Base-by-base conservation (phyloP, 2,329 filamentous ascomycete species). In the Cercospora canescens region DNA sequence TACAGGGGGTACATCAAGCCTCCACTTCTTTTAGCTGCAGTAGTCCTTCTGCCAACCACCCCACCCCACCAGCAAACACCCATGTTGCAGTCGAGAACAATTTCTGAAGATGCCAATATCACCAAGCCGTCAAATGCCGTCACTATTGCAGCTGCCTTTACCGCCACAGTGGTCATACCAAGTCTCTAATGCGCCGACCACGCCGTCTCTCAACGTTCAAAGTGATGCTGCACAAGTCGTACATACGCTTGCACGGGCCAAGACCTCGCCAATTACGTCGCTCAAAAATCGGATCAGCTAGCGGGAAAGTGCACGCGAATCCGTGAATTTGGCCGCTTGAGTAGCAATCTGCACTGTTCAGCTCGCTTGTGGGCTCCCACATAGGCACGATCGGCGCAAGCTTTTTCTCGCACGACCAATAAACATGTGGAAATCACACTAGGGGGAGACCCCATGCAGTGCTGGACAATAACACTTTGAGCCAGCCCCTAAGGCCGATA, bases 401-500 rank as follows among this genome's bases (percentile, higher is more conserved):
- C 30, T 24, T 59, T 41, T 37, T 39, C 30, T 55, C 32, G 45
- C 52, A 52, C 39, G 59, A 50, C 39, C 18, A 50, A 61, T 30
- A 30, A 28, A 12, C 28, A 45, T 37, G 30, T 37, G 57, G 18
- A 60, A 34, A 14, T n/a, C 28, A 52, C 21, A 12, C 60, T 16
- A 55, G 21, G 48, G 52, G n/a, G 48, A 32, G 28, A 37, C 16
- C 30, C 56, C 26, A 8, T 59, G 56, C 35, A 14, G 11, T n/a
- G 56, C 12, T 21, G 35, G 35, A 50, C 16, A 45, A 41, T 52
- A 34, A 11, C 26, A 18, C 50, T 45, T 34, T 32, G 28, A 28
- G 28, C 57, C 30, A 34, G 59, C n/a, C 24, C 59, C 21, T 28
- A 1, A 26, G 55, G 58, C 66, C 67, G 64, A 68, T 66, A 55